A percentile compares a stretch with the other conserved stretches of the same genome.
phyloP scores from a whole-genome alignment of 2,329 filamentous ascomycete genomes.

The Nemania sp. region DNA sequence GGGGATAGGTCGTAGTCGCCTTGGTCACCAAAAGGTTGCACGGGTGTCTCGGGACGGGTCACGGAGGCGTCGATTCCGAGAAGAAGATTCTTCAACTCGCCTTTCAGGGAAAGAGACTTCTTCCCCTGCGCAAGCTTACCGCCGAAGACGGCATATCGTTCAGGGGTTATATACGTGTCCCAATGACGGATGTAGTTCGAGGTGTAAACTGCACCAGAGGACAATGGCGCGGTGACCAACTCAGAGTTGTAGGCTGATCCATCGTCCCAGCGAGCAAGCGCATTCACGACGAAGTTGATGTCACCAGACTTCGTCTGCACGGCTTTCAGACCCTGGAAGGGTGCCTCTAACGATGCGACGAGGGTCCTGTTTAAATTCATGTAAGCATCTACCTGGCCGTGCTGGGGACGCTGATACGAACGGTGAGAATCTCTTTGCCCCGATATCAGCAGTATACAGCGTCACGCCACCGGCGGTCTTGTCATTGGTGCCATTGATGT shows the following conservation, averaged over 20 bases:
- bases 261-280: conserved; percentile 19
- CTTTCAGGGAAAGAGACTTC: conserved; percentile 9
- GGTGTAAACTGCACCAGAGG: conserved; percentile 19
- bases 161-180: conserved; percentile 16
- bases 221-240: conserved; percentile 5
- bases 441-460: conserved; percentile 23
- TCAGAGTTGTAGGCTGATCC: conserved; percentile 22
- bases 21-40: conserved; percentile 23
- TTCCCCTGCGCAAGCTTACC: conserved; percentile 18
- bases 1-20: conserved; percentile 25
- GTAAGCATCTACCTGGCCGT: conserved; percentile 6
- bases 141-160: conserved; percentile 24
- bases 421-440: conserved; percentile 22
- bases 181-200: conserved; percentile 26
- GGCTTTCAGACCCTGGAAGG: conserved; percentile 25
- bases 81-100: conserved; percentile 21
- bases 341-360: conserved; percentile 20
- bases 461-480: conserved; percentile 21
- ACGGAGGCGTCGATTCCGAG: conserved; percentile 18
- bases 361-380: conserved; percentile 11
- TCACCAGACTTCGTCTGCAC: conserved; percentile 22
- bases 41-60: conserved; percentile 23
- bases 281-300: conserved; percentile 25
- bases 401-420: conserved; percentile 7
- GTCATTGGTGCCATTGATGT: conserved; percentile 25